These are phyloP conservation scores for Pythium periplocum DNA, from an alignment of 352 stramenopile genomes.

Conservation along the genomic window DNA sequence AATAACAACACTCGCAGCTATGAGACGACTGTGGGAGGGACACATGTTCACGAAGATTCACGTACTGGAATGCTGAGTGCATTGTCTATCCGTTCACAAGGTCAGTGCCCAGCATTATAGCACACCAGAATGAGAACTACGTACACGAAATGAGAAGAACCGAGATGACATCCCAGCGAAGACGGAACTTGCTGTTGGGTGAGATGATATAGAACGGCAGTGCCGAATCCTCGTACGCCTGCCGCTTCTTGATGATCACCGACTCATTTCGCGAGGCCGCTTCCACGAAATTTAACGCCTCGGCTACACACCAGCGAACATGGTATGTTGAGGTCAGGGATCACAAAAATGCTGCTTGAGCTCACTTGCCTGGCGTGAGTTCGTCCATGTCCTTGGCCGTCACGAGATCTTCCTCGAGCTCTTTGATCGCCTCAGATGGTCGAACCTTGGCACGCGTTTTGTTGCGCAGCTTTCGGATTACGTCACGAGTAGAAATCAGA, in stretches of 20 bases:
- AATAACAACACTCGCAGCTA: conserved; percentile 6
- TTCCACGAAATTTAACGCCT: conserved; percentile 77
- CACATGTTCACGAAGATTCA: not conserved
- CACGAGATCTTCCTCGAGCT: conserved; percentile 18
- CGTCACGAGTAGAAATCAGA: conserved; percentile 51
- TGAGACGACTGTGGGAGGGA: not conserved
- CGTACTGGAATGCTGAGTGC: conserved; percentile 60
- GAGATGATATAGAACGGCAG: conserved; percentile 77
- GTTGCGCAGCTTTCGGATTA: conserved; percentile 56
- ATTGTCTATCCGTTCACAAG: conserved; percentile 39
- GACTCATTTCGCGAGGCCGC: conserved; percentile 69
- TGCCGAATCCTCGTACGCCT: conserved; percentile 76
- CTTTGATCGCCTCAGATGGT: conserved; percentile 26
- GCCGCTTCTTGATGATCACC: conserved; percentile 85
- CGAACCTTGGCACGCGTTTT: conserved; percentile 36
- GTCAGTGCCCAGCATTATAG: too few relatives aligned
- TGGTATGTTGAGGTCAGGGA: too few relatives aligned
- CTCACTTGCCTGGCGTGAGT: conserved; percentile 54
- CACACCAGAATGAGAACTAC: not conserved
- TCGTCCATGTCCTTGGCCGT: conserved; percentile 57
- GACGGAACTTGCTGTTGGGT: conserved; percentile 64
- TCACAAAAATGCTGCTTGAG: not conserved
- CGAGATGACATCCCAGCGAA: conserved; percentile 72
- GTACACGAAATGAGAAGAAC: conserved; percentile 71
- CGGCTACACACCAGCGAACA: conserved; percentile 23